A percentile compares a stretch with the other conserved stretches of the same genome.
Evolutionary conservation across 1,139 yeast species (phyloP).

Genomic region (Nakaseomyces delphensis): DNA sequence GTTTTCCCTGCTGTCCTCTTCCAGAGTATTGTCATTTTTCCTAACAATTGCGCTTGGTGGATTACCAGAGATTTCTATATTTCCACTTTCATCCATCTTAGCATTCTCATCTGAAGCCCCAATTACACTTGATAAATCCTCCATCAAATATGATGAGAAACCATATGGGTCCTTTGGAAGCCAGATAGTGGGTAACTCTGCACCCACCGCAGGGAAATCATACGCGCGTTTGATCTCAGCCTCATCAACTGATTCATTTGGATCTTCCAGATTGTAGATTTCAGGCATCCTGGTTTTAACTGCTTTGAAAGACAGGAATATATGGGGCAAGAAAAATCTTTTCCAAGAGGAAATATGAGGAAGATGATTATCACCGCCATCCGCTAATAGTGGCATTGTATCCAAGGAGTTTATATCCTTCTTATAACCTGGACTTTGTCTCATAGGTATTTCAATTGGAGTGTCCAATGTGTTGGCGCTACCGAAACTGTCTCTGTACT

Average conservation of each 20-base stretch:
- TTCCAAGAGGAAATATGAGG: conserved; percentile 36
- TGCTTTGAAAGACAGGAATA: conserved; percentile 48
- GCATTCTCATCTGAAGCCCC: conserved; percentile 62
- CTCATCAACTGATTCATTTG: conserved; percentile 31
- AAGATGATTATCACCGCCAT: conserved; percentile 33
- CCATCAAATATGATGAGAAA: conserved; percentile 52
- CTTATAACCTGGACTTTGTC: conserved; percentile 6
- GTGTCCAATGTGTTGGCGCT: conserved; percentile 25
- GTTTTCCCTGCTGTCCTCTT: neutral
- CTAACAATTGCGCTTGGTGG: conserved; percentile 43
- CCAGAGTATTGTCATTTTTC: neutral
- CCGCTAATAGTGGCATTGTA: conserved; percentile 42
- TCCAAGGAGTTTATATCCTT: conserved; percentile 1
- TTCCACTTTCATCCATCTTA: conserved; percentile 50
- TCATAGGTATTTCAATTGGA: conserved; percentile 10
- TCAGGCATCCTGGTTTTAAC: conserved; percentile 50
- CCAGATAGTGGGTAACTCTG: conserved; percentile 70
- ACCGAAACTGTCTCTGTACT: conserved; percentile 16
- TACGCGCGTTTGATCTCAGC: conserved; percentile 48
- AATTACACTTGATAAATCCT: conserved; percentile 40
- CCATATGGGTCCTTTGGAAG: conserved; percentile 83
- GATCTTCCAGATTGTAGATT: conserved; percentile 36
- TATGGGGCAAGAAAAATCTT: conserved; percentile 58
- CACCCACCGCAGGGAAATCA: conserved; percentile 62
- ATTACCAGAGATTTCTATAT: conserved; percentile 43